Conservation (phyloP, 176 grass and related monocot species). For the Avena eriantha region DNA sequence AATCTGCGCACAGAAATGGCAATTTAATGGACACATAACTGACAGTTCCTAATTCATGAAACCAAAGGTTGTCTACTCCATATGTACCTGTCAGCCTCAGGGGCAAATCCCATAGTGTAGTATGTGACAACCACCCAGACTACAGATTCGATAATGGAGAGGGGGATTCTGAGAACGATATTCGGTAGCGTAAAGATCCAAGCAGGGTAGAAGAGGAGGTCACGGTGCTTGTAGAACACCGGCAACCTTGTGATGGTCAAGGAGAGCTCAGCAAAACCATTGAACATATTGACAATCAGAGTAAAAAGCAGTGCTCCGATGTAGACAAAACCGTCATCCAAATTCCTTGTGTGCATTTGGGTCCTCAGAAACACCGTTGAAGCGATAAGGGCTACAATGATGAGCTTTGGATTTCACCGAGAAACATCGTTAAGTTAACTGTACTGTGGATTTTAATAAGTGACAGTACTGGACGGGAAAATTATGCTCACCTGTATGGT, state of each 20-base stretch:
- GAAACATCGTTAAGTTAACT: slow-evolving; percentile 19
- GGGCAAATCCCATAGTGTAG: slow-evolving; percentile 87
- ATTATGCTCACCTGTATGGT: slow-evolving; percentile 69
- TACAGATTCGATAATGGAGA: slow-evolving; percentile 83
- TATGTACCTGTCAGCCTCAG: slow-evolving; percentile 83
- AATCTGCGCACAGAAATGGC: slow-evolving; percentile 65
- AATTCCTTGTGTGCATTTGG: slow-evolving; percentile 70
- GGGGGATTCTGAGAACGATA: slow-evolving; percentile 76
- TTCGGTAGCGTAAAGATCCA: slow-evolving; percentile 91
- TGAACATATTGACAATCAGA: slow-evolving; percentile 94
- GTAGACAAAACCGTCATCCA: slow-evolving; percentile 77
- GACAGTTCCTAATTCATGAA: background rate
- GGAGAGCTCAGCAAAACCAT: slow-evolving; percentile 93
- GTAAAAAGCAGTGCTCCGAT: slow-evolving; percentile 83
- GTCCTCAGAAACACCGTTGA: slow-evolving; percentile 81
- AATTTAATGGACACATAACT: slow-evolving; percentile 26
- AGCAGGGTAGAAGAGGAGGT: slow-evolving; percentile 94
- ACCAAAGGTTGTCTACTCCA: background rate
- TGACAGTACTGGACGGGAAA: background rate
- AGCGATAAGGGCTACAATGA: slow-evolving; percentile 68
- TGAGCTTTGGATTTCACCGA: slow-evolving; percentile 54
- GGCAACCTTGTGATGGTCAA: slow-evolving; percentile 84
- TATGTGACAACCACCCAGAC: slow-evolving; percentile 89
- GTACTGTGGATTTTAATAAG: background rate
- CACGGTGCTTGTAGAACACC: slow-evolving; percentile 97